Evolutionary conservation across 306 rosid genomes (phyloP).

Genomic region (Vachellia collinsii): DNA sequence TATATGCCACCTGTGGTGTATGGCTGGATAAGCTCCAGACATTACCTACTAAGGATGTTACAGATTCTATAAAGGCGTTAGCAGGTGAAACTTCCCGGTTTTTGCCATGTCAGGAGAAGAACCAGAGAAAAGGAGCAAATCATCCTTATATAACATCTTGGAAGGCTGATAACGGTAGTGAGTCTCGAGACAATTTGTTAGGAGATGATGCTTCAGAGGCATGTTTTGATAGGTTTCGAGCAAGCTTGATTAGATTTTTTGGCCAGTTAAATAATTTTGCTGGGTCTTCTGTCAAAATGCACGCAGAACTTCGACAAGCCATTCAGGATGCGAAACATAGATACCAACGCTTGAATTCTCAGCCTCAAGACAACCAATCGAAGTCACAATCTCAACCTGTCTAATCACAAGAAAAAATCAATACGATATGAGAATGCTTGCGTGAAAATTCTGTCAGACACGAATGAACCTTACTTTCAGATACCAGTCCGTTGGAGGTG

Average conservation of each 20-base stretch:
- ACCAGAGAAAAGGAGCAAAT: slow-evolving; percentile 52
- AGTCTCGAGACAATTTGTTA: slow-evolving; percentile 51
- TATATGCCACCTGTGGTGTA: slow-evolving; percentile 61
- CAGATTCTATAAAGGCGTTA: slow-evolving; percentile 58
- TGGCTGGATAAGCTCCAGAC: slow-evolving; percentile 62
- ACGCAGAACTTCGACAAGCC: slow-evolving; percentile 51
- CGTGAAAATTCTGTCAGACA: slow-evolving; percentile 8
- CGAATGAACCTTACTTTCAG: slow-evolving; percentile 31
- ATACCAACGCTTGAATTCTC: slow-evolving; percentile 39
- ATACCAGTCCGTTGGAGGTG: slow-evolving; percentile 36
- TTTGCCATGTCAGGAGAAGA: slow-evolving; percentile 76
- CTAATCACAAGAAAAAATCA: slow-evolving; percentile 20
- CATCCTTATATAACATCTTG: slow-evolving; percentile 42
- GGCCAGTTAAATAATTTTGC: slow-evolving; percentile 58
- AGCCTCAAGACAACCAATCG: slow-evolving; percentile 40
- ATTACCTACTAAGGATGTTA: slow-evolving; percentile 54
- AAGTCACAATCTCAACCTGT: slow-evolving; percentile 46
- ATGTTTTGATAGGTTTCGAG: slow-evolving; percentile 57
- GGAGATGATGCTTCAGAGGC: slow-evolving; percentile 54
- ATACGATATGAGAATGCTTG: slow-evolving; percentile 11
- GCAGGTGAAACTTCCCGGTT: slow-evolving; percentile 60
- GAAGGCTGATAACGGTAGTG: slow-evolving; percentile 49
- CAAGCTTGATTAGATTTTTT: slow-evolving; percentile 59
- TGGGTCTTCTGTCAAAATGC: slow-evolving; percentile 60
- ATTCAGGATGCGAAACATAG: slow-evolving; percentile 44